phyloP scores from a whole-genome alignment of 2,329 filamentous ascomycete genomes.

The Cyphellophora europaea region DNA sequence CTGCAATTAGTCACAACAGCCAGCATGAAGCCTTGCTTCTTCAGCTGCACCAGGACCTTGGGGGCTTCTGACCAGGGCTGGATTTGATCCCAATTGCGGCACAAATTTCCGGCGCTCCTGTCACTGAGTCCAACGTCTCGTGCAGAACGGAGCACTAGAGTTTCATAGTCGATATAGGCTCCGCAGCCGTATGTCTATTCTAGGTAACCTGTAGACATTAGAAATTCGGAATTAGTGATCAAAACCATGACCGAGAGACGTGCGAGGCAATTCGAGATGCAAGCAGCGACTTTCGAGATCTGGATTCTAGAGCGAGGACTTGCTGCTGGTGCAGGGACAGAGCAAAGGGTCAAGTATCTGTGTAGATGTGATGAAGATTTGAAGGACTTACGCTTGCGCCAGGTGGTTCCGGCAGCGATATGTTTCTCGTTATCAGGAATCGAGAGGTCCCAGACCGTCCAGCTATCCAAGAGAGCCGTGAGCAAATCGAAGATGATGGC shows the following conservation, averaged over 20 bases:
- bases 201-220: too few relatives aligned
- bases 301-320: too few relatives aligned
- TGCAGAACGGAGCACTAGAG: constrained; percentile 23
- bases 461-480: constrained; percentile 31
- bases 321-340: too few relatives aligned
- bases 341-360: too few relatives aligned
- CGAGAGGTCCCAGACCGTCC: constrained; percentile 26
- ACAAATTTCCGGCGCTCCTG: constrained; percentile 21
- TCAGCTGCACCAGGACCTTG: constrained; percentile 17
- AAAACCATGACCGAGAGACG: too few relatives aligned
- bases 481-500: constrained; percentile 33
- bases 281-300: too few relatives aligned
- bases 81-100: constrained; percentile 22
- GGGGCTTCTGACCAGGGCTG: constrained; percentile 19
- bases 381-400: constrained; percentile 30
- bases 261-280: too few relatives aligned
- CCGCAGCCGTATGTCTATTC: constrained; percentile 28
- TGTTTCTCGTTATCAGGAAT: constrained; percentile 5
- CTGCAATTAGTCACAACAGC: constrained; percentile 33
- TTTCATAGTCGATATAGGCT: constrained; percentile 26
- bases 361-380: too few relatives aligned
- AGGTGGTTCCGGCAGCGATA: constrained; percentile 18
- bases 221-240: too few relatives aligned
- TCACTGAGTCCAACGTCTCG: constrained; percentile 21
- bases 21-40: constrained; percentile 22